These are phyloP conservation scores for Batrachochytrium dendrobatidis DNA, from an alignment of 371 early-diverging fungal genomes.

Conservation along the genomic window DNA sequence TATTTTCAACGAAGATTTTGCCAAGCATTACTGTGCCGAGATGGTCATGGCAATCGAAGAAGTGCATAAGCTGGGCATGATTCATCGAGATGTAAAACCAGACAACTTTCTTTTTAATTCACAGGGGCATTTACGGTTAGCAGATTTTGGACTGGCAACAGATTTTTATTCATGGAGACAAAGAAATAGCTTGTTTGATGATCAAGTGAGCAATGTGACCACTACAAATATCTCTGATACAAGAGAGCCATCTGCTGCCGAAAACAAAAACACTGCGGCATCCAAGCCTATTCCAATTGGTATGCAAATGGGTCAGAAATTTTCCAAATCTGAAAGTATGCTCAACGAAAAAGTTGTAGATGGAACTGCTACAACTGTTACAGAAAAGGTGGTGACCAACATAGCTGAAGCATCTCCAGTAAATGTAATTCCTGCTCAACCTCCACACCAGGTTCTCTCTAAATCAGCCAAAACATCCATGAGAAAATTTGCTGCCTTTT, in stretches of 20 bases:
- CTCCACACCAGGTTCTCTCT: slow-evolving; percentile 14
- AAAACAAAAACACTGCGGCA: not conserved
- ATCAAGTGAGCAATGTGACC: slow-evolving; percentile 41
- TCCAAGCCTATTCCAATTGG: no score
- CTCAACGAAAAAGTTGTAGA: no score
- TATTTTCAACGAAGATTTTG: slow-evolving; percentile 36
- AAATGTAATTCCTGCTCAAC: slow-evolving; percentile 32
- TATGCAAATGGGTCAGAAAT: no score
- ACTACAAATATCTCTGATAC: slow-evolving; percentile 27
- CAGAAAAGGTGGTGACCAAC: slow-evolving; percentile 1
- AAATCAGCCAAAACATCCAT: slow-evolving; percentile 4
- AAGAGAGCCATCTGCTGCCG: not conserved
- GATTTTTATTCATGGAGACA: slow-evolving; percentile 47
- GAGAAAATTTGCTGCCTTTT: slow-evolving; percentile 52
- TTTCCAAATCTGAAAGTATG: not conserved
- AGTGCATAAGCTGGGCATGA: slow-evolving; percentile 31
- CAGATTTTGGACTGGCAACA: slow-evolving; percentile 56
- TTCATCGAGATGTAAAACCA: slow-evolving; percentile 44
- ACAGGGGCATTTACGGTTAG: slow-evolving; percentile 51
- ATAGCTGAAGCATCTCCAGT: not conserved
- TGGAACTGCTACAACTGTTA: no score
- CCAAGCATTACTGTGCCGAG: slow-evolving; percentile 36
- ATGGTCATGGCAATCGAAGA: slow-evolving; percentile 40
- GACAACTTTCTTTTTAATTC: slow-evolving; percentile 53
- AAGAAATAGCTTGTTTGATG: slow-evolving; percentile 44